Evolutionary conservation across 2,329 filamentous ascomycete species (phyloP).

Genomic region (Cladophialophora exuberans): DNA sequence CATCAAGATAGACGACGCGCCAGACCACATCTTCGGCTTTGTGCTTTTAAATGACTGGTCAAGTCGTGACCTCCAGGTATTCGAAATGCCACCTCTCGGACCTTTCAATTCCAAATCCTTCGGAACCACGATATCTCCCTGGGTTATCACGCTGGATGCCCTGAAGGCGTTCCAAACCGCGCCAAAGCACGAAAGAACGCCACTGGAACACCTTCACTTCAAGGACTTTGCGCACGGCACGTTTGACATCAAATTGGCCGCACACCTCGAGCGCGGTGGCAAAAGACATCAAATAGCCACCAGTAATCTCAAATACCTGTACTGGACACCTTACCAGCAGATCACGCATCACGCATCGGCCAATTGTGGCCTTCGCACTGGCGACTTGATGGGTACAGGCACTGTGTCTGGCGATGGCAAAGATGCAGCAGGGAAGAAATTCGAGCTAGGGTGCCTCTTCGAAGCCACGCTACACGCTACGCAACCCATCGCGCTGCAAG

Average conservation of each 20-base stretch:
- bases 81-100: slow-evolving; percentile 64
- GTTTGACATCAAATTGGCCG: slow-evolving; percentile 23
- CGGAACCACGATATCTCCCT: slow-evolving; percentile 61
- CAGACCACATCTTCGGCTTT: slow-evolving; percentile 65
- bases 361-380: slow-evolving; percentile 31
- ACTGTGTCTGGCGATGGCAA: slow-evolving; percentile 30
- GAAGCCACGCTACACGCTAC: slow-evolving; percentile 22
- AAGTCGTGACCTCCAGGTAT: slow-evolving; percentile 61
- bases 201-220: slow-evolving; percentile 21
- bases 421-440: slow-evolving; percentile 21
- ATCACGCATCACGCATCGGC: slow-evolving; percentile 33
- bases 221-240: slow-evolving; percentile 18
- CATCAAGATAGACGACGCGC: slow-evolving; percentile 46
- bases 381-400: slow-evolving; percentile 36
- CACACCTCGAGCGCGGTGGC: slow-evolving; percentile 24
- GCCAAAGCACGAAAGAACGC: slow-evolving; percentile 14
- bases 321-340: slow-evolving; percentile 37
- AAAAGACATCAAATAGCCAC: slow-evolving; percentile 28
- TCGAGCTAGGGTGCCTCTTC: slow-evolving; percentile 24
- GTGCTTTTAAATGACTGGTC: slow-evolving; percentile 46
- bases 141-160: slow-evolving; percentile 63
- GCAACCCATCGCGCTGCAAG: slow-evolving; percentile 8
- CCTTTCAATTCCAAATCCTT: slow-evolving; percentile 65
- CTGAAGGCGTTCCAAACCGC: slow-evolving; percentile 39
- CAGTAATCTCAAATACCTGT: slow-evolving; percentile 35